A percentile compares a stretch with the other conserved stretches of the same genome.
phyloP scores from a whole-genome alignment of 2,329 filamentous ascomycete species.

The Alternaria triticimaculans region DNA sequence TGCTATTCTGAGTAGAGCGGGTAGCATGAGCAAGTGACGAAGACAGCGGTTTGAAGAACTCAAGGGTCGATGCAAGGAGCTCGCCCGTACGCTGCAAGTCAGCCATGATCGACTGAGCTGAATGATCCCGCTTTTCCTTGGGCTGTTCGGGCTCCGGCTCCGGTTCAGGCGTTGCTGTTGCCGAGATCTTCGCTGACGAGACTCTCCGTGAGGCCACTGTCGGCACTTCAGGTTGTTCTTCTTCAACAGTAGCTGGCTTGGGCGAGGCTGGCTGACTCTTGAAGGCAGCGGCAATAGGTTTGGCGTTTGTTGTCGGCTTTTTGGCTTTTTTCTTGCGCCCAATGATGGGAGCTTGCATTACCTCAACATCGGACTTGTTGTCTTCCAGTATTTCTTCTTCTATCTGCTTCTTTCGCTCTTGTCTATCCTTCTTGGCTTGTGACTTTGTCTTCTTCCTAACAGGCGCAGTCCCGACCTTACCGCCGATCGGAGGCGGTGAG shows the following conservation, averaged over 20 bases:
- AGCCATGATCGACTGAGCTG: constrained; percentile 47
- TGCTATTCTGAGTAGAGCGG: constrained; percentile 25
- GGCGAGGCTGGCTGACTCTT: constrained; percentile 41
- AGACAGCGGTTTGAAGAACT: constrained; percentile 53
- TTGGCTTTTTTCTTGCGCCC: constrained; percentile 86
- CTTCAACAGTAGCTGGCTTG: constrained; percentile 37
- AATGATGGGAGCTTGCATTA: constrained; percentile 72
- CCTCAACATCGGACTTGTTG: constrained; percentile 58
- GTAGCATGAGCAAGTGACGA: constrained; percentile 43
- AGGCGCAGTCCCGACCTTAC: constrained; percentile 71
- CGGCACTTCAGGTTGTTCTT: constrained; percentile 29
- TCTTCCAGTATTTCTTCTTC: constrained; percentile 63
- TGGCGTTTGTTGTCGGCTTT: constrained; percentile 58
- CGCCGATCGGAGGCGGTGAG: constrained; percentile 68
- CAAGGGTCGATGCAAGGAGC: constrained; percentile 47
- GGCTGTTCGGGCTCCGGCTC: constrained; percentile 35
- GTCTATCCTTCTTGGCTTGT: constrained; percentile 77
- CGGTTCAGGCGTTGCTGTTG: constrained; percentile 33
- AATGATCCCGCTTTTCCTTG: constrained; percentile 41
- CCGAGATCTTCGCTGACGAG: constrained; percentile 26
- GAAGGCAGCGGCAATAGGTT: constrained; percentile 25
- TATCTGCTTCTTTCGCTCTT: constrained; percentile 65
- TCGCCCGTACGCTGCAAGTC: constrained; percentile 50
- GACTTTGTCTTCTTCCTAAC: constrained; percentile 76
- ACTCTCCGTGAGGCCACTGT: constrained; percentile 23